phyloP scores from a whole-genome alignment of 192 early-diverging fungal species.

The Umbelopsis sp. region DNA sequence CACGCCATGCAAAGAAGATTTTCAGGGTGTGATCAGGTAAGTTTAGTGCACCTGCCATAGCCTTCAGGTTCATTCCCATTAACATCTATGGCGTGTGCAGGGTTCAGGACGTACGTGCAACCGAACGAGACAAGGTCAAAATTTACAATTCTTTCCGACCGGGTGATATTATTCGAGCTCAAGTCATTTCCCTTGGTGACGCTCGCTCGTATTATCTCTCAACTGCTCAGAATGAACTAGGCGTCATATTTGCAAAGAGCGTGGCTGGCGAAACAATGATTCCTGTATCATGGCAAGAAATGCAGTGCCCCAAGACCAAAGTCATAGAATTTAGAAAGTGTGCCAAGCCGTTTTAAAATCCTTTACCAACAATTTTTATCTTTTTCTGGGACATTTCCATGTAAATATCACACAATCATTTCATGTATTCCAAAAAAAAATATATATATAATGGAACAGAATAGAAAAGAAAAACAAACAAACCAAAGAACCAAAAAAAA shows the following conservation, averaged over 20 bases:
- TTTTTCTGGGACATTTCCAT: too few relatives aligned
- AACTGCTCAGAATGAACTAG: constrained; percentile 91
- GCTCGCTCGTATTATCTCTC: constrained; percentile 87
- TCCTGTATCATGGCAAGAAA: constrained; percentile 97
- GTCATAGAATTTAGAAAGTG: constrained; percentile 90
- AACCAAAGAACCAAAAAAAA: neutral
- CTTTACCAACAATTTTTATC: too few relatives aligned
- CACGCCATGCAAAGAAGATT: constrained; percentile 81
- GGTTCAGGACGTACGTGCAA: constrained; percentile 92
- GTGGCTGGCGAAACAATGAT: constrained; percentile 82
- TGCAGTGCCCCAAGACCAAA: constrained; percentile 94
- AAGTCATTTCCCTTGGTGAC: constrained; percentile 92
- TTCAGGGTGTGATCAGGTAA: constrained; percentile 83
- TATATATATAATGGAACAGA: too few relatives aligned
- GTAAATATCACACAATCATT: constrained; percentile 3
- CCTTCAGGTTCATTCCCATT: neutral
- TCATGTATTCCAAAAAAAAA: neutral
- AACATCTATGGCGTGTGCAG: constrained; percentile 17
- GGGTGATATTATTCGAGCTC: constrained; percentile 88
- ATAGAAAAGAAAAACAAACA: too few relatives aligned
- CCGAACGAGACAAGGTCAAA: constrained; percentile 93
- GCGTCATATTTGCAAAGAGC: constrained; percentile 92
- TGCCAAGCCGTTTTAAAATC: constrained; percentile 77
- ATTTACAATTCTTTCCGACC: constrained; percentile 90
- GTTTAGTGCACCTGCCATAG: neutral